Evolutionary conservation across 306 rosid genomes (phyloP), one percentile per base, ranked within the genome.

Genomic region (Mucuna pruriens): DNA sequence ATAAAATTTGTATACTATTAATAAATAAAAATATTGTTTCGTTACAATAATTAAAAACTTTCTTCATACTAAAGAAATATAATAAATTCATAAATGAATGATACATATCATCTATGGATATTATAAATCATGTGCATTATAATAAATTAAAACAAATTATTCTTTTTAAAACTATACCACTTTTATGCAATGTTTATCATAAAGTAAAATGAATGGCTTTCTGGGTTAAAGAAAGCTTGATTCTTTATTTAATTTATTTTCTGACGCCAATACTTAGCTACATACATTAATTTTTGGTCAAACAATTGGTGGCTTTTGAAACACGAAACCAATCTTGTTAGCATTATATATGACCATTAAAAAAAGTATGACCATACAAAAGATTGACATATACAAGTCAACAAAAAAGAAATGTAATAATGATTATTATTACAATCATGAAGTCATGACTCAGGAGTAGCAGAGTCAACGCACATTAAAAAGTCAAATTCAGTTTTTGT

Each of bases 391-490:
- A 4, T 9, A 8, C 12, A 34, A 49, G 62, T 76, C 62, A 76
- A 11, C n/a, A 17, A 10, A 45, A 62, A 22, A 26, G 26, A 48
- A 20, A 31, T 0, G 23, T 3, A 15, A 46, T 29, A 55, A 77
- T 48, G 74, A 77, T 77, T 49, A 51, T 29, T 29, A 29, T 20
- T 20, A 38, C 31, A 66, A 65, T n/a, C n/a, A 29, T 49, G 51
- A 64, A 70, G 19, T 10, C 11, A 22, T 7, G 69, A 45, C 20
- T 31, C 23, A 3, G 2, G 34, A 9, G 15, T 0, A 5, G 7
- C 2, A 16, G 20, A 20, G 71, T 79, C 83, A 69, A 69, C 49
- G 48, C 13, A 0, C 20, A n/a, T 55, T 55, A 68, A 10, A 25
- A 23, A 26, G 44, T 40, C 68, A 79, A 68, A 17, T 4, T 10